These are phyloP conservation scores for Blastocystis sp. DNA, from an alignment of 352 stramenopile species.

Conservation along the genomic window DNA sequence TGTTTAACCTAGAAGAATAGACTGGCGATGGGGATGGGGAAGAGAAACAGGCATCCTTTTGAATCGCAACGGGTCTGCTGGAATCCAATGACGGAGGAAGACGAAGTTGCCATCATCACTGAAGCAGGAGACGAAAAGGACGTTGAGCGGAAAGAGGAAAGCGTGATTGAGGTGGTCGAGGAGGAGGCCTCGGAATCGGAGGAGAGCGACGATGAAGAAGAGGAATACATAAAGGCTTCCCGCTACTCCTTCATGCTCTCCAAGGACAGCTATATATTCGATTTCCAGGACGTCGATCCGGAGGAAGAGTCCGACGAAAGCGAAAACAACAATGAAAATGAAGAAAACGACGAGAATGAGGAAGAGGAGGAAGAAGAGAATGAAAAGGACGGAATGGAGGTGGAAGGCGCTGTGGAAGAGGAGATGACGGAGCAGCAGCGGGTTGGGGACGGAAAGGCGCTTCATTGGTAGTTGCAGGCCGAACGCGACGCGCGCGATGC, in stretches of 20 bases:
- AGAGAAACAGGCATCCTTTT: too few species aligned
- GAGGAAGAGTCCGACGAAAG: slow-evolving; percentile 45
- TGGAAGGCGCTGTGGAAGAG: slow-evolving; percentile 11
- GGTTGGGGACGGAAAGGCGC: neutral
- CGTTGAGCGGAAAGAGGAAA: neutral
- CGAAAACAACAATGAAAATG: slow-evolving; percentile 11
- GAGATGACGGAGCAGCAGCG: slow-evolving; percentile 64
- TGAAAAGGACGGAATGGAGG: slow-evolving; percentile 50
- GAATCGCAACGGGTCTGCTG: neutral
- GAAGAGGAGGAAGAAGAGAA: slow-evolving; percentile 59
- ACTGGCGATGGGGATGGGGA: too few species aligned
- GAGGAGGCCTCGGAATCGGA: neutral
- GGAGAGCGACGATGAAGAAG: neutral
- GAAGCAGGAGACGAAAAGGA: neutral
- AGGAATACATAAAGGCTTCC: slow-evolving; percentile 60
- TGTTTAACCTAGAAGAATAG: neutral
- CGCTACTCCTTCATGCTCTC: slow-evolving; percentile 15
- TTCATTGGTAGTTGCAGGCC: slow-evolving; percentile 20
- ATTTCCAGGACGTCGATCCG: slow-evolving; percentile 54
- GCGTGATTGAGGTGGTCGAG: slow-evolving; percentile 3
- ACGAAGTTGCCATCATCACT: slow-evolving; percentile 42
- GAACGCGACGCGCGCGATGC: slow-evolving; percentile 37
- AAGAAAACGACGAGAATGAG: slow-evolving; percentile 31
- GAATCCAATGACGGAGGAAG: slow-evolving; percentile 7
- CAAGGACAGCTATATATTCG: slow-evolving; percentile 50